Base-by-base conservation (phyloP, 306 rosid genomes). In the Cicer bijugum region DNA sequence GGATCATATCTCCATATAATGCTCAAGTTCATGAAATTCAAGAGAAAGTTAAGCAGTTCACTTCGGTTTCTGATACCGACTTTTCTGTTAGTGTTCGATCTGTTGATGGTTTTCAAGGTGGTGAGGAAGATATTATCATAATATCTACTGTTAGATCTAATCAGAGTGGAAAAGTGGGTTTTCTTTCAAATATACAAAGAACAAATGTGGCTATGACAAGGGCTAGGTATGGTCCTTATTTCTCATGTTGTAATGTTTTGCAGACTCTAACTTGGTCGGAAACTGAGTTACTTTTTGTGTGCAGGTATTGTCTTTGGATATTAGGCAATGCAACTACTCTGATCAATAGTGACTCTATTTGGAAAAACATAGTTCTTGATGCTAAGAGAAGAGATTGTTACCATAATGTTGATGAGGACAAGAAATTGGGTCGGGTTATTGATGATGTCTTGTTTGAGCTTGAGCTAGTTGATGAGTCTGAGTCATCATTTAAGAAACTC, bases 71-170 rank as follows among this genome's bases (percentile, higher is more conserved):
- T 6, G 62, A 75, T 37, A 1, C 71, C 1, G 46, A 55, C 12
- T 89, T 87, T 67, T 74, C 74, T 42, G 77, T 85, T 8, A 84
- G 73, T 66, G 89, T 88, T 55, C 90, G 88, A 8, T 78, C 90
- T 6, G 79, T 89, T 7, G 96, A 87, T 69, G 92, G 90, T 1
- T 87, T 89, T 80, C 96, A 89, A 87, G 92, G 92, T 0, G 89
- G 90, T 5, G 92, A 89, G 39, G 86, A 89, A 52, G 96, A 89
- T 60, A 84, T 89, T 7, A 89, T 87, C 5, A 62, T 79, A 35
- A 69, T 67, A 8, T 86, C 85, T 4, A 80, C 89, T 6, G 90
- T 84, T 9, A 83, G 87, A 65, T 67, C 78, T 1, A 84, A 86
- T 57, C 71, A 10, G 6, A 61, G 38, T 12, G 90, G 88, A 28